Conservation (phyloP, 305 asterid genomes). For the Fraxinus albicans region DNA sequence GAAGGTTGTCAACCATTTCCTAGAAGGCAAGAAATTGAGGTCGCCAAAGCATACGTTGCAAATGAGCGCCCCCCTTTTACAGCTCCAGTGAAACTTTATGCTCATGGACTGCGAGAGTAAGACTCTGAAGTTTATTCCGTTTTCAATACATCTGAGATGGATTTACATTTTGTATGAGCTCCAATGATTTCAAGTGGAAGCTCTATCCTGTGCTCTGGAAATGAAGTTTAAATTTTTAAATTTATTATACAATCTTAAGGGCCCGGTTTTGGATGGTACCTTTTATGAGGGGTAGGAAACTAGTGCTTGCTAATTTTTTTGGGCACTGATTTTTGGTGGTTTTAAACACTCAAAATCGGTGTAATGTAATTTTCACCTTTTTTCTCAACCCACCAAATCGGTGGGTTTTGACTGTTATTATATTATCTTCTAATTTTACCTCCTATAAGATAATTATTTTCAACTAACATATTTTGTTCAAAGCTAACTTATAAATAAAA, state of each 20-base stretch:
- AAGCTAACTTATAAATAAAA: neutral
- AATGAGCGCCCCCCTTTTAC: conserved; percentile 78
- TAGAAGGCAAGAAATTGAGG: conserved; percentile 54
- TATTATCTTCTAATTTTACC: neutral
- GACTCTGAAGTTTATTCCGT: conserved; percentile 26
- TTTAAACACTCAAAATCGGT: neutral
- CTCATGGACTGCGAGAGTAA: conserved; percentile 68
- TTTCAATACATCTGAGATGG: conserved; percentile 3
- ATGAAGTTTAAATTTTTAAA: neutral
- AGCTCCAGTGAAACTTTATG: conserved; percentile 63
- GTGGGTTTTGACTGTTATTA: neutral
- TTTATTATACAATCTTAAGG: neutral
- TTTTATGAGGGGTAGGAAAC: neutral
- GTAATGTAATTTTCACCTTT: neutral
- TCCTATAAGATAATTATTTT: neutral
- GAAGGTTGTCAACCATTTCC: conserved; percentile 78
- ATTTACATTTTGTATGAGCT: neutral
- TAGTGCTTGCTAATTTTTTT: neutral
- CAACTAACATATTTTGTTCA: neutral
- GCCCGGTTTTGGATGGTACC: neutral
- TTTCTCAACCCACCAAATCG: neutral
- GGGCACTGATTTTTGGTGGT: neutral
- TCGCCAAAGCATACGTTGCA: conserved; percentile 66
- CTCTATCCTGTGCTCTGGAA: neutral
- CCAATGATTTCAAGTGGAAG: conserved; percentile 9